phyloP scores from a whole-genome alignment of 768 basidiomycete genomes.

The Pleurotus sapidus region DNA sequence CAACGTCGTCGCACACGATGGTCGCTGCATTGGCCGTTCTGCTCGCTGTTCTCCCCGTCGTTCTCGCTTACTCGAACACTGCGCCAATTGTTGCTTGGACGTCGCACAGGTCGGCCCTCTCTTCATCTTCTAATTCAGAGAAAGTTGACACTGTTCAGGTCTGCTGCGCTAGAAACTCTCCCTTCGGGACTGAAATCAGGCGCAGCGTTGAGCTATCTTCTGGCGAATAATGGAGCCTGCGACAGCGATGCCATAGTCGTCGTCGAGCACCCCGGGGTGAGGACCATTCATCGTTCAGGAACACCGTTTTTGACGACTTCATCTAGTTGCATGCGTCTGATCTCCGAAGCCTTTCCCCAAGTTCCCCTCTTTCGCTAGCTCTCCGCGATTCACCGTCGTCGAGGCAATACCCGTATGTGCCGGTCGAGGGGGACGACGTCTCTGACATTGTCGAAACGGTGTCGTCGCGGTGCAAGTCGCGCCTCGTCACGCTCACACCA shows the following conservation, averaged over 20 bases:
- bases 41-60: slow-evolving; percentile 43
- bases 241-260: slow-evolving; percentile 64
- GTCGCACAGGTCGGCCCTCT: slow-evolving; percentile 48
- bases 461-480: slow-evolving; percentile 51
- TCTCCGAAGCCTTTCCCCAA: slow-evolving; percentile 55
- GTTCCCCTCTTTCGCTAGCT: slow-evolving; percentile 43
- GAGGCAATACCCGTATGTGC: slow-evolving; percentile 62
- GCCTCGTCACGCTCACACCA: slow-evolving; percentile 38
- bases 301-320: no score
- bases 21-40: slow-evolving; percentile 31
- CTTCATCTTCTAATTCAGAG: neutral
- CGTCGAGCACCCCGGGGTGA: slow-evolving; percentile 70
- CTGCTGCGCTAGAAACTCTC: slow-evolving; percentile 41
- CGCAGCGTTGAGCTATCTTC: slow-evolving; percentile 41
- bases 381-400: slow-evolving; percentile 51
- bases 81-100: slow-evolving; percentile 72
- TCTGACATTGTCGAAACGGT: slow-evolving; percentile 43
- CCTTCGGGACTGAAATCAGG: slow-evolving; percentile 28
- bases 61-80: slow-evolving; percentile 59
- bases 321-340: slow-evolving; percentile 74
- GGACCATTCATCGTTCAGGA: slow-evolving; percentile 16
- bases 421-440: slow-evolving; percentile 38
- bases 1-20: slow-evolving; percentile 28
- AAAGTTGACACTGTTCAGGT: slow-evolving; percentile 32
- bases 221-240: slow-evolving; percentile 49